Base-by-base conservation (phyloP, 139 green algal species). In the Tetraselmis chui region DNA sequence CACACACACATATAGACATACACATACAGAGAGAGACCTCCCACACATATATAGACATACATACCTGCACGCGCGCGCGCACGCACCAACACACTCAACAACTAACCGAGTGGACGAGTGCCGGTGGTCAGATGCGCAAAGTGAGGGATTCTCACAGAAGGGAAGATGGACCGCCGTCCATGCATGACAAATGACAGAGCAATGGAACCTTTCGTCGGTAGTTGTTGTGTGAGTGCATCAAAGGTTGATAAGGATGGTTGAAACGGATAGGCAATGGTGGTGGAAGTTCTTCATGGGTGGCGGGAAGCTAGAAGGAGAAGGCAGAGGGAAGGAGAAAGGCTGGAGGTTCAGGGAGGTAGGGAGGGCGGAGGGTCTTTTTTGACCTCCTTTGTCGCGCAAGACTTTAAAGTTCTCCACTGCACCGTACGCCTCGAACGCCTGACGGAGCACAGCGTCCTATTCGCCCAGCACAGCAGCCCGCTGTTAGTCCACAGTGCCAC, bases 341-440 rank as follows among this genome's bases (percentile, higher is more conserved):
- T n/a, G n/a, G n/a, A n/a, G n/a, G n/a, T n/a, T n/a, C n/a, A n/a
- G n/a, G n/a, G n/a, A n/a, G n/a, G n/a, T n/a, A n/a, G n/a, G n/a
- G n/a, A n/a, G n/a, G n/a, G n/a, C n/a, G n/a, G 45, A 26, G 29
- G 18, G 2, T 25, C 2, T 45, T 1, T 0, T 81, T 88, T 86
- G 80, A 96, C 91, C 92, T 86, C 93, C 93, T 80, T 96, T 96
- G 59, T 96, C 93, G 2, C 88, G 87, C n/a, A 96, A 87, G 23
- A 95, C 59, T 83, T 94, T 96, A 25, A 95, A 88, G 31, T 89
- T 91, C 74, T 92, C 83, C 0, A 95, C 75, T 24, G 75, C 83
- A 59, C 93, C 93, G 84, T 86, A 93, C 0, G 87, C 79, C 24
- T 78, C 45, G 81, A 95, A 96, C 0, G 90, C 90, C 0, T n/a